Conservation (phyloP, 2,329 filamentous ascomycete species). For the Ilyonectria mors-panacis region DNA sequence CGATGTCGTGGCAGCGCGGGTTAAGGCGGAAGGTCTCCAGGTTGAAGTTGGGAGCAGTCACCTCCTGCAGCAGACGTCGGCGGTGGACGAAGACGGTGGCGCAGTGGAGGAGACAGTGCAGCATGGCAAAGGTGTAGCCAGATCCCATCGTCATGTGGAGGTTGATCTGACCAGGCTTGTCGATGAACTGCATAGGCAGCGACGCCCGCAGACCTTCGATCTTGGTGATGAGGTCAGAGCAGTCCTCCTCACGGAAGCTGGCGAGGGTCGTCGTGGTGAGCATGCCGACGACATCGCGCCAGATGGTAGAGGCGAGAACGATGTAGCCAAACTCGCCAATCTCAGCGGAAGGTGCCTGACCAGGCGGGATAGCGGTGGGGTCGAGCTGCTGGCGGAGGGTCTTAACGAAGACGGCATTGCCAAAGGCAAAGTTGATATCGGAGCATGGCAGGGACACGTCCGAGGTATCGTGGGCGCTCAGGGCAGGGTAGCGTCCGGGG, state of each 20-base stretch:
- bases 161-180: slow-evolving; percentile 73
- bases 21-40: slow-evolving; percentile 68
- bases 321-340: slow-evolving; percentile 75
- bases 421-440: slow-evolving; percentile 75
- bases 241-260: slow-evolving; percentile 69
- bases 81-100: slow-evolving; percentile 74
- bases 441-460: slow-evolving; percentile 72
- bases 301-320: slow-evolving; percentile 72
- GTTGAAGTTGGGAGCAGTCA: slow-evolving; percentile 67
- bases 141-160: slow-evolving; percentile 76
- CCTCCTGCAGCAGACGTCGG: slow-evolving; percentile 70
- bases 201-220: slow-evolving; percentile 70
- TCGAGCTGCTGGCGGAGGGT: slow-evolving; percentile 64
- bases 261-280: slow-evolving; percentile 67
- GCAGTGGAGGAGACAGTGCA: slow-evolving; percentile 73
- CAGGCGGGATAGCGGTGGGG: slow-evolving; percentile 53
- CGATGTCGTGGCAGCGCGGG: slow-evolving; percentile 65
- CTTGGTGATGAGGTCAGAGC: slow-evolving; percentile 65
- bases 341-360: slow-evolving; percentile 61
- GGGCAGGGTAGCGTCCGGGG: slow-evolving; percentile 70
- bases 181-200: slow-evolving; percentile 72
- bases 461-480: slow-evolving; percentile 68
- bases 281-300: slow-evolving; percentile 75
- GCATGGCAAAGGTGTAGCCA: slow-evolving; percentile 74
- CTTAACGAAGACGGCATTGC: slow-evolving; percentile 71